Percentiles rank a stretch among this genome's conserved stretches.
These are phyloP conservation scores for Leptosphaerulina australis DNA, from an alignment of 2,329 filamentous ascomycete genomes.

Conservation along the genomic window DNA sequence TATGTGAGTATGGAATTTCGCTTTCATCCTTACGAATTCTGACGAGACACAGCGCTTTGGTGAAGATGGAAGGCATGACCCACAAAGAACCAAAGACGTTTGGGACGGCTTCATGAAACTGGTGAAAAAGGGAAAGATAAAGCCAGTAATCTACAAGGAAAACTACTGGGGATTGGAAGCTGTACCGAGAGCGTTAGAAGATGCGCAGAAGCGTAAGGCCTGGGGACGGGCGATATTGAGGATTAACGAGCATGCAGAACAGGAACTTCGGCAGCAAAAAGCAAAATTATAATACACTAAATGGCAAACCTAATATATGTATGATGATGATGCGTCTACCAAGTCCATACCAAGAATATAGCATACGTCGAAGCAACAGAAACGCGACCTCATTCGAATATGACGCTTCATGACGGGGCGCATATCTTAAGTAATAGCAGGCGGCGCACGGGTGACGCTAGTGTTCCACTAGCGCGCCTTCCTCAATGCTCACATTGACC, in stretches of 20 bases:
- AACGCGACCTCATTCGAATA: no score
- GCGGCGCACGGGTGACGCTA: slow-evolving; percentile 14
- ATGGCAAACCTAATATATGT: no score
- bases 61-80: slow-evolving; percentile 59
- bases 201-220: slow-evolving; percentile 57
- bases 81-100: slow-evolving; percentile 54
- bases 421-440: no score
- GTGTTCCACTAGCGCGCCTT: slow-evolving; percentile 27
- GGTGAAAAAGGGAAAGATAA: slow-evolving; percentile 56
- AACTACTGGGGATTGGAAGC: slow-evolving; percentile 58
- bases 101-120: slow-evolving; percentile 60
- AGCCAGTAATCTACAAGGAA: slow-evolving; percentile 58
- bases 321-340: no score
- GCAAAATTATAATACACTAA: slow-evolving; percentile 18
- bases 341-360: no score
- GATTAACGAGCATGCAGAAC: slow-evolving; percentile 40
- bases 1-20: slow-evolving; percentile 24
- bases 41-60: slow-evolving; percentile 57
- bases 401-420: no score
- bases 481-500: slow-evolving; percentile 26
- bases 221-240: slow-evolving; percentile 64
- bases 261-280: background rate
- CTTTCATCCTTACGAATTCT: background rate
- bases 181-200: slow-evolving; percentile 58
- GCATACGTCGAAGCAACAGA: no score